Evolutionary conservation across 2,329 filamentous ascomycete species (phyloP).

Genomic region (Venturia nashicola): DNA sequence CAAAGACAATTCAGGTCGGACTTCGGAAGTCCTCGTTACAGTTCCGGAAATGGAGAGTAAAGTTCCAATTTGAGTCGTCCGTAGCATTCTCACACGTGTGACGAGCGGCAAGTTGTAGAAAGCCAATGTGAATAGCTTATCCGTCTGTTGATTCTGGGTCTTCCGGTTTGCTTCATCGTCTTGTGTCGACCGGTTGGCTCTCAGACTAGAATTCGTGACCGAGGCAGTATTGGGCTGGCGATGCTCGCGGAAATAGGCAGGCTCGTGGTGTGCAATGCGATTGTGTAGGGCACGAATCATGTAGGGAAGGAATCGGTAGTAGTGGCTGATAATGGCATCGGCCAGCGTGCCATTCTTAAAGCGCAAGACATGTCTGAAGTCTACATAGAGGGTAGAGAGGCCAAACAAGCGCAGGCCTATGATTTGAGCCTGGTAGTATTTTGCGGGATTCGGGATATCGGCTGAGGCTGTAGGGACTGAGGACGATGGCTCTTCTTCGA

Average conservation of each 20-base stretch:
- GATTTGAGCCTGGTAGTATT: constrained; percentile 77
- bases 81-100: constrained; percentile 71
- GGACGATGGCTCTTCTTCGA: constrained; percentile 54
- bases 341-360: constrained; percentile 72
- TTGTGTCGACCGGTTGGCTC: constrained; percentile 44
- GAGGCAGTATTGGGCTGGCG: constrained; percentile 67
- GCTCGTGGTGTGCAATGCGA: constrained; percentile 87
- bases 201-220: constrained; percentile 52
- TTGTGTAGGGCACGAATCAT: constrained; percentile 81
- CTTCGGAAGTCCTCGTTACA: constrained; percentile 92
- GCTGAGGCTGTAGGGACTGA: constrained; percentile 57
- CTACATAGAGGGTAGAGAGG: constrained; percentile 77
- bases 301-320: constrained; percentile 91
- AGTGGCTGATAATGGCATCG: constrained; percentile 75
- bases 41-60: constrained; percentile 93
- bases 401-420: constrained; percentile 61
- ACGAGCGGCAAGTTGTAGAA: constrained; percentile 90
- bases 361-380: constrained; percentile 70
- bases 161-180: constrained; percentile 44
- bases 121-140: constrained; percentile 86
- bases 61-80: constrained; percentile 83
- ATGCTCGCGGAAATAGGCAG: constrained; percentile 86
- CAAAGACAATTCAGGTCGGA: constrained; percentile 81
- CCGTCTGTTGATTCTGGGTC: constrained; percentile 85
- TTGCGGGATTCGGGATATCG: constrained; percentile 51